Evolutionary conservation across 768 basidiomycete species (phyloP), one percentile per base, ranked within the genome.

Genomic region (Kwoniella europaea): DNA sequence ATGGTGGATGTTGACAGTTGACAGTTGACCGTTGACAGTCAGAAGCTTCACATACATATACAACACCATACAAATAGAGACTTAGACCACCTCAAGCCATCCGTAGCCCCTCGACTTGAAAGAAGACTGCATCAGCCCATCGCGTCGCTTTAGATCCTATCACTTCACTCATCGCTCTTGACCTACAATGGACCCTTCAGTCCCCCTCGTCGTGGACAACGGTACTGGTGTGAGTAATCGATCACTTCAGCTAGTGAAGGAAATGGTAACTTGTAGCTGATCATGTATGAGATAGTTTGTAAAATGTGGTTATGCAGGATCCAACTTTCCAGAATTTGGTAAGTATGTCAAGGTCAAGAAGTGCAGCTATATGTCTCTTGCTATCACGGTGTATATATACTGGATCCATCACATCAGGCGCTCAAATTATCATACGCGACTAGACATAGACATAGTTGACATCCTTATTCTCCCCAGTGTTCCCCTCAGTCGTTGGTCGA

Each of bases 271-370:
- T 29, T 20, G 35, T 20, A 10, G 46, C 27, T 63, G 18, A 16
- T 60, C 6, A 12, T n/a, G 43, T n/a, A 35, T 10, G n/a, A 50
- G 72, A 52, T 85, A 93, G 91, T 94, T 93, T 79, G 92, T 94
- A 79, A 93, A 93, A 87, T 91, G 92, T 46, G 92, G 92, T 55
- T 93, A 91, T 78, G 92, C 91, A 71, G 92, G 92, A 71, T 92
- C 91, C 79, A 97, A 98, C 86, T 98, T 97, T 78, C 95, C 95
- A 62, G 92, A 92, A 85, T 90, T 92, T 87, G 93, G 93, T 93
- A 76, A 76, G 87, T 75, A 5, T 16, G 18, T 15, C 6, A 9
- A 35, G 35, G 7, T 35, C 35, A 35, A 35, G 7, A 35, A 35
- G 35, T 35, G 35, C 35, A 35, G 35, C 35, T 35, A 35, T 35